Percentiles rank a stretch among this genome's conserved stretches.
These are phyloP conservation scores for Forsythia viridissima DNA, from an alignment of 257 asterid genomes.

Conservation along the genomic window DNA sequence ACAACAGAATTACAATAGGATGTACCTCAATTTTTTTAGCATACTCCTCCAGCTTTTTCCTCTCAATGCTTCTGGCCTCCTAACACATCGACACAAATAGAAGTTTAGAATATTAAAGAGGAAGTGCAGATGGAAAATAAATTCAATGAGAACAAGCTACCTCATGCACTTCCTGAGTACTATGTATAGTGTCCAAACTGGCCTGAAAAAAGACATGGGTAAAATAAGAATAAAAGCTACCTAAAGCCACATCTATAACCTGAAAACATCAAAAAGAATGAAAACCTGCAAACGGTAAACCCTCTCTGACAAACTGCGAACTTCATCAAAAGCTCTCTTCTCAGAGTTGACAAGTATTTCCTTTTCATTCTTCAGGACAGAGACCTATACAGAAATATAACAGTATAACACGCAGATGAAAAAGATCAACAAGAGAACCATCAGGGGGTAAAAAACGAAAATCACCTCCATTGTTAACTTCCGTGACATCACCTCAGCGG, in stretches of 20 bases:
- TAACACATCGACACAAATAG: constrained; percentile 21
- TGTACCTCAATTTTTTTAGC: constrained; percentile 72
- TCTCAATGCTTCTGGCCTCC: constrained; percentile 86
- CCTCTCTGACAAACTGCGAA: constrained; percentile 79
- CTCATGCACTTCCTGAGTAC: constrained; percentile 88
- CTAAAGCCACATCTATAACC: not conserved
- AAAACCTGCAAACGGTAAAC: constrained; percentile 81
- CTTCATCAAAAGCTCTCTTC: constrained; percentile 91
- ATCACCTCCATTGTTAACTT: constrained; percentile 79
- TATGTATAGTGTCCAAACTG: constrained; percentile 77
- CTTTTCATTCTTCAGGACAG: constrained; percentile 75
- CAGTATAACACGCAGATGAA: not conserved
- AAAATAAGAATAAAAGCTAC: constrained; percentile 6
- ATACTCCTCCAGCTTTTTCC: constrained; percentile 71
- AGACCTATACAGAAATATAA: constrained; percentile 38
- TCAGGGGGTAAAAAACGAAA: constrained; percentile 4
- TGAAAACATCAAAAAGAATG: not conserved
- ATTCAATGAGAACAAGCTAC: constrained; percentile 35
- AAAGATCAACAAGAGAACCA: not conserved
- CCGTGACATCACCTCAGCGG: constrained; percentile 66
- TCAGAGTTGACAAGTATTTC: constrained; percentile 73
- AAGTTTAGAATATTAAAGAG: constrained; percentile 2
- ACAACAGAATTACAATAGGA: constrained; percentile 3
- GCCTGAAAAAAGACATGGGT: constrained; percentile 50
- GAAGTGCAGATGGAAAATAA: constrained; percentile 4